Percentiles rank a stretch among this genome's conserved stretches.
These are phyloP conservation scores for Tulasnella calospora DNA, from an alignment of 768 basidiomycete species.

Conservation along the genomic window DNA sequence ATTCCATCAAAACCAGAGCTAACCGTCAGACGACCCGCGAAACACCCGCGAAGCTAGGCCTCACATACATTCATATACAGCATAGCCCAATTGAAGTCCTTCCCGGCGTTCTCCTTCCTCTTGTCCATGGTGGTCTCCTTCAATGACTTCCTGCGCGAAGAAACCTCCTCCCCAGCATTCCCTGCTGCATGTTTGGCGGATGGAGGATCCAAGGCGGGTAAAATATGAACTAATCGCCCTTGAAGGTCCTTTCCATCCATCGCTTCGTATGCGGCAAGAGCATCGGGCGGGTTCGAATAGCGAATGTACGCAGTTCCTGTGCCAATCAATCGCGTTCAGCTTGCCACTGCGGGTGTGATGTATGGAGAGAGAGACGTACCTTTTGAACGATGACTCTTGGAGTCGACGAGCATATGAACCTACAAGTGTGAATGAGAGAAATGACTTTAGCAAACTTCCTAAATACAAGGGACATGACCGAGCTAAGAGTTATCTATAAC, in stretches of 20 bases:
- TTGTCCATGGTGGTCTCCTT: slow-evolving; percentile 57
- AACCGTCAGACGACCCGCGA: background rate
- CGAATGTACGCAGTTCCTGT: slow-evolving; percentile 54
- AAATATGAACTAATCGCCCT: slow-evolving; percentile 84
- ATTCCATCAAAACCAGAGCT: slow-evolving; percentile 18
- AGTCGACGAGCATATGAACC: slow-evolving; percentile 56
- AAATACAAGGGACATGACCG: slow-evolving; percentile 33
- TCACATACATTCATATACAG: slow-evolving; percentile 89
- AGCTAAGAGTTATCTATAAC: slow-evolving; percentile 37
- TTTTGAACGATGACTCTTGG: slow-evolving; percentile 46
- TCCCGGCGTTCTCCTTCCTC: slow-evolving; percentile 62
- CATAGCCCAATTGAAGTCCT: slow-evolving; percentile 89
- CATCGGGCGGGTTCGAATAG: slow-evolving; percentile 45
- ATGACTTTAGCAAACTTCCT: too few relatives aligned
- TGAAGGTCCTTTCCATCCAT: slow-evolving; percentile 85
- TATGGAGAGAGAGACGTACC: slow-evolving; percentile 31
- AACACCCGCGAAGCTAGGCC: background rate
- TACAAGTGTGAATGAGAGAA: slow-evolving; percentile 30
- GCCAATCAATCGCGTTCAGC: background rate
- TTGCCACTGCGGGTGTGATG: background rate
- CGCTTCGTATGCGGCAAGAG: slow-evolving; percentile 65
- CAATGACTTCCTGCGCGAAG: slow-evolving; percentile 48
- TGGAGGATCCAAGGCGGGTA: slow-evolving; percentile 51
- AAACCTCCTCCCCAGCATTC: slow-evolving; percentile 34
- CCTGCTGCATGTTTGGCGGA: slow-evolving; percentile 50